Conservation (phyloP, 345 rosid genomes). For the Anastatica hierochuntica region DNA sequence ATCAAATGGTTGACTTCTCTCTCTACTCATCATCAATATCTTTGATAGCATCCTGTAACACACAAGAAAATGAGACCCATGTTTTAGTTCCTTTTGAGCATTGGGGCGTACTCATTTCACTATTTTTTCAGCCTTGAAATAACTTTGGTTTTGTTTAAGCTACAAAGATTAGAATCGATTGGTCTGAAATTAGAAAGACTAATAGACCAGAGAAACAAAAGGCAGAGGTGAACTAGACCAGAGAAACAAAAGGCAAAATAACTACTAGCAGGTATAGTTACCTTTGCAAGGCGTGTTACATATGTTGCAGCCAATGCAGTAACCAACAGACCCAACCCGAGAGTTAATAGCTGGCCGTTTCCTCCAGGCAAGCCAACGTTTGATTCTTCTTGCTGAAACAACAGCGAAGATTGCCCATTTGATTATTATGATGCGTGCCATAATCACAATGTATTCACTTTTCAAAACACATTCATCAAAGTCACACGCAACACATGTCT, state of each 20-base stretch:
- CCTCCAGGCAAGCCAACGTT: slow-evolving; percentile 58
- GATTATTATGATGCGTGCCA: not conserved
- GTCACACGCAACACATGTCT: not conserved
- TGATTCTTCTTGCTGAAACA: slow-evolving; percentile 83
- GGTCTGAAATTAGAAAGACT: too few species aligned
- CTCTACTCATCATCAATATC: slow-evolving; percentile 46
- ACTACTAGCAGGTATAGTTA: slow-evolving; percentile 9
- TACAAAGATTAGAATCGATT: too few species aligned
- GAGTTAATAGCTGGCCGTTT: slow-evolving; percentile 63
- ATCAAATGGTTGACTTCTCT: not conserved
- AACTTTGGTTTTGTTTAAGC: too few species aligned
- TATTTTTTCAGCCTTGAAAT: too few species aligned
- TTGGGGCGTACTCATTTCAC: not conserved
- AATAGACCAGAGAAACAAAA: too few species aligned
- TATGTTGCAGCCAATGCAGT: slow-evolving; percentile 87
- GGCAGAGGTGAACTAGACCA: not conserved
- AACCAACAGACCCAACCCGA: slow-evolving; percentile 72
- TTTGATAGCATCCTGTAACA: slow-evolving; percentile 59
- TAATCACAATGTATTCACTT: not conserved
- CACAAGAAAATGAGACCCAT: not conserved
- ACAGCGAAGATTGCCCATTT: not conserved
- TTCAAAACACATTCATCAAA: not conserved
- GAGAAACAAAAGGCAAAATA: not conserved
- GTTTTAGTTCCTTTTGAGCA: not conserved
- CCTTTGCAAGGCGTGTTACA: slow-evolving; percentile 88